Conservation (phyloP, 2,329 filamentous ascomycete genomes). For the Aspergillus eucalypticola region DNA sequence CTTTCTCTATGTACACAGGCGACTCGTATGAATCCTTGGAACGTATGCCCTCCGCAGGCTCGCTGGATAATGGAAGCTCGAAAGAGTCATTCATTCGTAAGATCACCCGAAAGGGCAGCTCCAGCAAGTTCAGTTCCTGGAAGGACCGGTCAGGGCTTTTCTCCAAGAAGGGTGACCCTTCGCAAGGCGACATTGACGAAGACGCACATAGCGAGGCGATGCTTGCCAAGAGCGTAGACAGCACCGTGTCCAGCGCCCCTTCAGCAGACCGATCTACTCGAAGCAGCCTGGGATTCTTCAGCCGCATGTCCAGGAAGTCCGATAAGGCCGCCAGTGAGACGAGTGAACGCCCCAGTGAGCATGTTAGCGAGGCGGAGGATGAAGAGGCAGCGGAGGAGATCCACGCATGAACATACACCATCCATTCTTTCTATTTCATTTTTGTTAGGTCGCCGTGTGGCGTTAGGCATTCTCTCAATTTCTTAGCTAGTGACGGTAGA, state of each 20-base stretch:
- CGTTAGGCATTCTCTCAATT: neutral
- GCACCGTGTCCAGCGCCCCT: slow-evolving; percentile 41
- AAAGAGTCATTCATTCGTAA: slow-evolving; percentile 56
- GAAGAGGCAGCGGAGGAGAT: slow-evolving; percentile 42
- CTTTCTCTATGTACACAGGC: slow-evolving; percentile 46
- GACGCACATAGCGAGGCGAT: slow-evolving; percentile 42
- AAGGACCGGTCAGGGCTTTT: slow-evolving; percentile 52
- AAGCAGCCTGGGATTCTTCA: slow-evolving; percentile 50
- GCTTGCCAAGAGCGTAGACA: slow-evolving; percentile 48
- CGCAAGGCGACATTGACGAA: slow-evolving; percentile 48
- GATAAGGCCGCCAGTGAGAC: slow-evolving; percentile 46
- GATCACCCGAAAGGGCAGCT: slow-evolving; percentile 53
- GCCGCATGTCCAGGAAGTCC: slow-evolving; percentile 48
- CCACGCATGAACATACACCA: slow-evolving; percentile 10
- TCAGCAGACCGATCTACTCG: slow-evolving; percentile 46
- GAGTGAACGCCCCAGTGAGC: slow-evolving; percentile 47
- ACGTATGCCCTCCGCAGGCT: slow-evolving; percentile 46
- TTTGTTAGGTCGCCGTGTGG: neutral
- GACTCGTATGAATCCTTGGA: slow-evolving; percentile 53
- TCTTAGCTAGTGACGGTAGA: slow-evolving; percentile 2
- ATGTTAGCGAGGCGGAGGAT: slow-evolving; percentile 46
- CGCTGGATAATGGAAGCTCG: slow-evolving; percentile 41
- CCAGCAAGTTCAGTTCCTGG: slow-evolving; percentile 55
- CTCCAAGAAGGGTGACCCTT: slow-evolving; percentile 47
- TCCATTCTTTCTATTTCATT: neutral